A percentile compares a stretch with the other conserved stretches of the same genome.
Evolutionary conservation across 2,329 filamentous ascomycete species (phyloP).

Genomic region (Coccinonectria pachysandricola): DNA sequence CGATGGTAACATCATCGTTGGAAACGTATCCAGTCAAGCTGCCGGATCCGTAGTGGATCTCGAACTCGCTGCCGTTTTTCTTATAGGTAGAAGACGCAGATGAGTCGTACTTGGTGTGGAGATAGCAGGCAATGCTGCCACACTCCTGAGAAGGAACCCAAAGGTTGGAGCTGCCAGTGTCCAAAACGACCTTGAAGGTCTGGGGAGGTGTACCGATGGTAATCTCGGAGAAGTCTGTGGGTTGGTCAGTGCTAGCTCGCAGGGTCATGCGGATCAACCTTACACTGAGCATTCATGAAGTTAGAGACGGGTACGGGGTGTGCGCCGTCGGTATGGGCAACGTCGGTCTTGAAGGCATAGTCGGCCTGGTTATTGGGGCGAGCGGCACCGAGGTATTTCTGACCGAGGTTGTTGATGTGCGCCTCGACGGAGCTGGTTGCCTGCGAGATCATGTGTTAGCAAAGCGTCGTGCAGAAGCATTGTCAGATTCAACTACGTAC

Average conservation of each 20-base stretch:
- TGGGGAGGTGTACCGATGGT: slow-evolving; percentile 85
- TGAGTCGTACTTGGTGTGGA: slow-evolving; percentile 95
- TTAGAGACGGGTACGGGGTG: slow-evolving; percentile 89
- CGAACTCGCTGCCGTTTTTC: slow-evolving; percentile 85
- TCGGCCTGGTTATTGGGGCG: slow-evolving; percentile 60
- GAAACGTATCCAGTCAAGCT: slow-evolving; percentile 91
- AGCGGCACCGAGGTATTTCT: slow-evolving; percentile 81
- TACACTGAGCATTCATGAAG: slow-evolving; percentile 98
- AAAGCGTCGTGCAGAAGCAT: no score
- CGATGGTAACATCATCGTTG: slow-evolving; percentile 75
- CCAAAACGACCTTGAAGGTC: slow-evolving; percentile 94
- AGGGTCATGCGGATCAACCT: slow-evolving; percentile 25
- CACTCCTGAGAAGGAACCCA: slow-evolving; percentile 93
- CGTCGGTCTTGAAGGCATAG: slow-evolving; percentile 69
- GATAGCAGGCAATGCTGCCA: slow-evolving; percentile 93
- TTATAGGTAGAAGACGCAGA: slow-evolving; percentile 81
- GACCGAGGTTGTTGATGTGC: slow-evolving; percentile 72
- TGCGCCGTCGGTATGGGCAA: slow-evolving; percentile 51
- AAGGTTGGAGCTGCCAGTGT: slow-evolving; percentile 97
- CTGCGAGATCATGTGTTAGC: slow-evolving; percentile 31
- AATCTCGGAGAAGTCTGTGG: slow-evolving; percentile 90
- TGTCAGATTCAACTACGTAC: slow-evolving; percentile 39
- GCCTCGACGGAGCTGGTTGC: slow-evolving; percentile 67
- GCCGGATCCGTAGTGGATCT: slow-evolving; percentile 92
- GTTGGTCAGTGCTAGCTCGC: slow-evolving; percentile 6